Base-by-base conservation (phyloP, 2,329 filamentous ascomycete genomes). In the Arthrobotrys megalospora region DNA sequence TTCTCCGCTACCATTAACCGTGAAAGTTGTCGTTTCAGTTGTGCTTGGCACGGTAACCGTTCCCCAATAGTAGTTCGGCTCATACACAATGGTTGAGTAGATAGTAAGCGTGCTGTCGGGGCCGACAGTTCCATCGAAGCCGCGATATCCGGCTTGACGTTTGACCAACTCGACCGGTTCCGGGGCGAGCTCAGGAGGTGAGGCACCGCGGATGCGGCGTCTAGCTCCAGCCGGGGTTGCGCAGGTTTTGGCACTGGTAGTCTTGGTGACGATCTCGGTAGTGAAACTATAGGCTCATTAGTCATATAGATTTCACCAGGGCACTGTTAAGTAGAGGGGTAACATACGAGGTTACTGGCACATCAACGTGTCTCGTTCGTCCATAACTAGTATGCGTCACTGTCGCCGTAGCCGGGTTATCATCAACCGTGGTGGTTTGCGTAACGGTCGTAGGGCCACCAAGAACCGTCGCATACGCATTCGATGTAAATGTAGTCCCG, bases 341-440 rank as follows among this genome's bases (percentile, higher is more conserved):
- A 41, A 73, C 70, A 10, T 62, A 75, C 70, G 62, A 62, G n/a
- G 70, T 75, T 21, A 67, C 70, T 8, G 62, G 52, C 28, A 75
- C 63, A 45, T 75, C 63, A 34, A 75, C 62, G 45, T 60, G 62
- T 38, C 70, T 75, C 21, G 62, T 75, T 7, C 38, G 24, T 24
- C 70, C 70, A 62, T 75, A 75, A 28, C 62, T 67, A 10, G 70
- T 67, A 19, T 50, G 19, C 10, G 63, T 66, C 12, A 60, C 62
- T 7, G 62, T 75, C 14, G 58, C 34, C 7, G 38, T 52, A 6
- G 6, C 47, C 19, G 52, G 48, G 24, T 53, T 38, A 34, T 50
- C 16, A 38, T 66, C 52, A 1, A 47, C 48, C 6, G 63, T 67
- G 3, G 36, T 50, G n/a, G 70, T 75, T n/a, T 47, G 19, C 12